Base-by-base conservation (phyloP, 257 asterid species). In the Nicotiana paniculata region DNA sequence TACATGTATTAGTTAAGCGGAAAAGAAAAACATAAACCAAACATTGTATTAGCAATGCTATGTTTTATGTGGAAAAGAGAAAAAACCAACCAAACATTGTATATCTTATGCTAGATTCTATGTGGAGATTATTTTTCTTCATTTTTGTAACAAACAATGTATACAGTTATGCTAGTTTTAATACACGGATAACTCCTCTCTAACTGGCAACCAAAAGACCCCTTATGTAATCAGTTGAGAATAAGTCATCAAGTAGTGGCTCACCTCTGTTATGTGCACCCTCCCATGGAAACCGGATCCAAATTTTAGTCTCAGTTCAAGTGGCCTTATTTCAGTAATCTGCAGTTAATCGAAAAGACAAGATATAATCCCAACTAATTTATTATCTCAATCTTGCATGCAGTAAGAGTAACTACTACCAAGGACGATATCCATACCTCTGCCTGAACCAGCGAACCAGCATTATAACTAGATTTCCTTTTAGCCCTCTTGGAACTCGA, bases 251-350 rank as follows among this genome's bases (percentile, higher is more conserved):
- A 26, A 55, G 81, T 77, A 37, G 85, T 61, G 80, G 33, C 81
- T 76, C 64, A 94, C 99, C 99, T 96, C 99, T 59, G 99, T 96
- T 64, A 94, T 82, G 86, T 96, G 98, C 74, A 96, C 88, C 83
- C 97, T 91, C 85, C 99, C 99, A 69, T 81, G 90, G 80, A 86
- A 86, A 69, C 93, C 94, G 81, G 97, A 90, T 67, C 98, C 98
- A 90, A 96, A 96, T 90, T 93, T 94, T 70, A 93, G 84, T 87
- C 91, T 88, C 76, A 93, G 84, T 90, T 94, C 99, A 84, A 96
- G 90, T 86, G 95, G 98, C 90, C 88, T 93, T 86, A 87, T 90
- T 85, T 94, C 98, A 83, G 91, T 92, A 84, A 96, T 92, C 99
- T 96, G 95, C 77, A 89, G 85, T 88, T 61, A 81, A 79, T 70